Conservation (phyloP, 75 land plant species). For the Selaginella tamariscina region DNA sequence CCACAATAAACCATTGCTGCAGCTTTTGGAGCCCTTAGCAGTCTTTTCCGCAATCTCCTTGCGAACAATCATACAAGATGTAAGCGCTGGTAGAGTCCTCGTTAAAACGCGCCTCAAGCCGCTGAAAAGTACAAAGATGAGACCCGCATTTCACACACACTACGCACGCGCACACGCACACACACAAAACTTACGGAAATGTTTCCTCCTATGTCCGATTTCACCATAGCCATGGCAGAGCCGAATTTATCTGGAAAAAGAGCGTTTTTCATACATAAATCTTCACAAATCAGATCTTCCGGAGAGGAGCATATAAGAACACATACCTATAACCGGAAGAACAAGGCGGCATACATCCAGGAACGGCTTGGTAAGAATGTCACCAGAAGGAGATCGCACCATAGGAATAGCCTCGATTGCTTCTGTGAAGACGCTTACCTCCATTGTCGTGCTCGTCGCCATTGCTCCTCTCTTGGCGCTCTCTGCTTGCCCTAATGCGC, state of each 20-base stretch:
- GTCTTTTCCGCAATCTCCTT: constrained; percentile 65
- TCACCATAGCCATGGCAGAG: constrained; percentile 46
- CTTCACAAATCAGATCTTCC: not conserved
- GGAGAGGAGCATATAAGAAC: not conserved
- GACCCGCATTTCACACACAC: not conserved
- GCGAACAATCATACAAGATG: constrained; percentile 52
- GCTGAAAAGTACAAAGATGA: constrained; percentile 28
- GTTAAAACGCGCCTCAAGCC: constrained; percentile 57
- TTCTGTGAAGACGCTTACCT: constrained; percentile 17
- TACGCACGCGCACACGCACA: not conserved
- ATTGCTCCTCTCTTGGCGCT: not conserved
- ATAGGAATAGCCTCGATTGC: constrained; percentile 59
- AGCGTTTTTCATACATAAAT: not conserved
- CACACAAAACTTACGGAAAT: constrained; percentile 45
- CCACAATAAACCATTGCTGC: constrained; percentile 92
- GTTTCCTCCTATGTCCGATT: constrained; percentile 77
- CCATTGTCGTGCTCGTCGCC: not conserved
- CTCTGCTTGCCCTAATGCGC: not conserved
- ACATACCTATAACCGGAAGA: constrained; percentile 70
- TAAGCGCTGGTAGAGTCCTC: constrained; percentile 38
- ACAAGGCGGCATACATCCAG: constrained; percentile 78
- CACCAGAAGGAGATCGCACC: constrained; percentile 61
- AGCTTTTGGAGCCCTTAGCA: constrained; percentile 77
- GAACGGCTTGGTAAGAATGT: constrained; percentile 78
- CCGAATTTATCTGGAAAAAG: constrained; percentile 73